Base-by-base conservation (phyloP, 306 rosid species). In the Cucumis hystrix region DNA sequence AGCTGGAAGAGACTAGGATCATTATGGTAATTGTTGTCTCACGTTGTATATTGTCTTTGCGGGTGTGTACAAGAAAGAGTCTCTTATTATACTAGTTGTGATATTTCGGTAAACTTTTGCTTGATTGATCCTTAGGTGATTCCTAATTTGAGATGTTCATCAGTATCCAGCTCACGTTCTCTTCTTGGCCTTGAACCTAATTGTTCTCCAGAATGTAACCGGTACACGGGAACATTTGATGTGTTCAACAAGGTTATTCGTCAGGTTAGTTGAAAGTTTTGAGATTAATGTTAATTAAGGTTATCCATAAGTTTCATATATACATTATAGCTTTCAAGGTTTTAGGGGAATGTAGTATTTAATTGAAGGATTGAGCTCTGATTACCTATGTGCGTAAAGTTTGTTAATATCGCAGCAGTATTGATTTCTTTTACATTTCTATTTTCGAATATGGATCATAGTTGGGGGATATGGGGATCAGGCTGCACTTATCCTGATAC, bases 181-280 rank as follows among this genome's bases (percentile, higher is more conserved):
- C 54, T 71, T 81, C 72, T 90, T 76, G 83, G 87, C 70, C 79
- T 85, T 40, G 82, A 77, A 49, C 59, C 85, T 18, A 74, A 84
- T 15, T 90, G 92, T 81, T 75, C 85, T 79, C 82, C 81, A 4
- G 87, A 59, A 5, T 84, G 92, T 79, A 73, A 75, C 69, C 90
- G 66, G 52, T 92, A 95, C 78, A 87, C 83, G 67, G 99, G 99
- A 81, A 87, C 99, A 0, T 1, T 92, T 45, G 99, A 95, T 83
- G 97, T 95, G 47, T 47, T 95, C 51, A 84, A 78, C 82, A 95
- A 88, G 82, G 91, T 95, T 72, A 81, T 72, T 45, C 96, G 97
- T 35, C 96, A 92, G 93, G 99, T 95, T 83, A 59, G 90, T 80
- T 39, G 80, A 73, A 64, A 25, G 5, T 40, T 10, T 68, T 68